Evolutionary conservation across 2,329 filamentous ascomycete genomes (phyloP).

Genomic region (Aspergillus japonicus): DNA sequence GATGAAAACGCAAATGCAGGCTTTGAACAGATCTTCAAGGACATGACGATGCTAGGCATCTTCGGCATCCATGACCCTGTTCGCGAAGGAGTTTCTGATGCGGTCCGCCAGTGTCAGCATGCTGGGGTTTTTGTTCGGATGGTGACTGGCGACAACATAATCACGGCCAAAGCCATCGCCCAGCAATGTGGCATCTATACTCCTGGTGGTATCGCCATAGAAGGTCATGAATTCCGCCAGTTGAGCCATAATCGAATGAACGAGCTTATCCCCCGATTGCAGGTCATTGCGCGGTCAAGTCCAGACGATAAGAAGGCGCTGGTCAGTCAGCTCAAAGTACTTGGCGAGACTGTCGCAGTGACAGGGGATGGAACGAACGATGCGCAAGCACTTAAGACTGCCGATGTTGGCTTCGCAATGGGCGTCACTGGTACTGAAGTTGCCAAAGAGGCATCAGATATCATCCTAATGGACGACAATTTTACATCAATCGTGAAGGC

Average conservation of each 20-base stretch:
- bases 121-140: constrained; percentile 65
- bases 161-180: constrained; percentile 67
- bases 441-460: constrained; percentile 60
- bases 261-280: too few relatives aligned
- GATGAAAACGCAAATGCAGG: background rate
- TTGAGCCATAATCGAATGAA: too few relatives aligned
- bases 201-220: constrained; percentile 56
- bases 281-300: too few relatives aligned
- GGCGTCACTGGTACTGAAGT: constrained; percentile 60
- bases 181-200: constrained; percentile 59
- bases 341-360: constrained; percentile 45
- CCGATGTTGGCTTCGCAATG: constrained; percentile 63
- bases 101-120: constrained; percentile 59
- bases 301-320: too few relatives aligned
- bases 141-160: constrained; percentile 66
- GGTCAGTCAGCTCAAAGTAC: too few relatives aligned
- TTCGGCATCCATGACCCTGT: constrained; percentile 67
- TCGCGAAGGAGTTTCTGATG: constrained; percentile 58
- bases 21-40: constrained; percentile 59
- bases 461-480: constrained; percentile 53
- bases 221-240: constrained; percentile 57
- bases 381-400: constrained; percentile 57
- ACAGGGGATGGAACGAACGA: constrained; percentile 63
- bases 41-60: constrained; percentile 64
- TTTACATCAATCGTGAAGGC: constrained; percentile 61